phyloP scores from a whole-genome alignment of 2,329 filamentous ascomycete genomes.

The Fonsecaea monophora region DNA sequence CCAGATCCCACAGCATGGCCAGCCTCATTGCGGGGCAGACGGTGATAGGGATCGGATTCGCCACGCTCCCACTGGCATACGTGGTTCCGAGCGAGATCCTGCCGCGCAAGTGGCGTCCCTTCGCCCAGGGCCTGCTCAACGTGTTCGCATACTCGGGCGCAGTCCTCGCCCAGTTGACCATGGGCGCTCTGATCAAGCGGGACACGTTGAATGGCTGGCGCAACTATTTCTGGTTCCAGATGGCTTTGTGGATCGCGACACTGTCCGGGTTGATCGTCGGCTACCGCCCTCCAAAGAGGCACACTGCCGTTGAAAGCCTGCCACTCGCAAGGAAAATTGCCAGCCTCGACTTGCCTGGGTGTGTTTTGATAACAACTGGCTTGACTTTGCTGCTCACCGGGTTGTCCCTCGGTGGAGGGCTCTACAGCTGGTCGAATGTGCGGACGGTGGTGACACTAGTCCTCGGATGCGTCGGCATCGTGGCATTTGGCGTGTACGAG shows the following conservation, averaged over 20 bases:
- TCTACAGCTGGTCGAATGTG: constrained; percentile 20
- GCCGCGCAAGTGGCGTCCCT: constrained; percentile 25
- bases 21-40: constrained; percentile 27
- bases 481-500: constrained; percentile 24
- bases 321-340: constrained; percentile 19
- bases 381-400: constrained; percentile 24
- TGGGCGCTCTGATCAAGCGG: constrained; percentile 22
- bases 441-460: constrained; percentile 18
- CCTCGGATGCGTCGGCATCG: constrained; percentile 14
- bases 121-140: constrained; percentile 22
- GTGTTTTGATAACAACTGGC: constrained; percentile 17
- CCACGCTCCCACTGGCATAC: constrained; percentile 20
- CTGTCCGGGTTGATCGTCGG: constrained; percentile 16
- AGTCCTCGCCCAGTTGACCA: constrained; percentile 22
- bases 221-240: constrained; percentile 30
- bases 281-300: constrained; percentile 28
- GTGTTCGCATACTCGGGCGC: constrained; percentile 16
- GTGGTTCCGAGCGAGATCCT: constrained; percentile 28
- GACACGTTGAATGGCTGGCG: constrained; percentile 22
- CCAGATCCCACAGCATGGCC: constrained; percentile 24
- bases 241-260: constrained; percentile 18
- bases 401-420: constrained; percentile 21
- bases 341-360: constrained; percentile 20
- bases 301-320: constrained; percentile 17
- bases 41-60: constrained; percentile 28